These are phyloP conservation scores for Periconia sp. DNA, from an alignment of 2,329 filamentous ascomycete species.

Conservation along the genomic window DNA sequence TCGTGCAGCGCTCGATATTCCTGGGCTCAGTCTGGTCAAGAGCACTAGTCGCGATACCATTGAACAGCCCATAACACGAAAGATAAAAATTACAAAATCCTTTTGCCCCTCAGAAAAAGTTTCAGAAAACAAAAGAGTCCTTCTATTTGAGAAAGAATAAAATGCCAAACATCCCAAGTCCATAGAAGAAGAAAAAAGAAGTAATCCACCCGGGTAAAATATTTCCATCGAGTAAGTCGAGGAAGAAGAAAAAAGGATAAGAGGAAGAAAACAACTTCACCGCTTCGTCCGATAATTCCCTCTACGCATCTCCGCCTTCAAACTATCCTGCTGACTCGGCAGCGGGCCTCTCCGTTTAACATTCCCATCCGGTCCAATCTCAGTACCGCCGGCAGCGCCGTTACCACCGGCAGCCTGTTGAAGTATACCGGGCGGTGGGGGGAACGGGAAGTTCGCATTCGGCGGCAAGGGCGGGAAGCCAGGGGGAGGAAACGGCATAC, in stretches of 20 bases:
- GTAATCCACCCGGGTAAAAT: background rate
- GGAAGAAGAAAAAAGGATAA: too few species aligned
- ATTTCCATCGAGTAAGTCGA: background rate
- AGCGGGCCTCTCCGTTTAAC: constrained; percentile 66
- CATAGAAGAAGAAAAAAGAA: too few species aligned
- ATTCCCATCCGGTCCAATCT: constrained; percentile 25
- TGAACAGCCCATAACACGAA: too few species aligned
- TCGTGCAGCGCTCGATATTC: too few species aligned
- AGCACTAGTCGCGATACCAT: too few species aligned
- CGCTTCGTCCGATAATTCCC: constrained; percentile 48
- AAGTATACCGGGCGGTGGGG: constrained; percentile 24
- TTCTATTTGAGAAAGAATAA: too few species aligned
- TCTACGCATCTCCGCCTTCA: constrained; percentile 72
- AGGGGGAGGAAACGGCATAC: constrained; percentile 20
- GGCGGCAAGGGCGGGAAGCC: constrained; percentile 19
- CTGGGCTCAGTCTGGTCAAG: too few species aligned
- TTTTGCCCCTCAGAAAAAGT: too few species aligned
- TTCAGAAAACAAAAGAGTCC: too few species aligned
- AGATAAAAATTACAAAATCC: too few species aligned
- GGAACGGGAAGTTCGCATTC: constrained; percentile 13
- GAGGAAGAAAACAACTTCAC: background rate
- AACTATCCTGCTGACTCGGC: constrained; percentile 80
- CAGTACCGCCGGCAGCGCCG: constrained; percentile 34
- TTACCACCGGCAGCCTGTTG: constrained; percentile 23
- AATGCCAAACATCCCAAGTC: too few species aligned